phyloP scores from a whole-genome alignment of 2,329 filamentous ascomycete species.

The Alternaria solani region DNA sequence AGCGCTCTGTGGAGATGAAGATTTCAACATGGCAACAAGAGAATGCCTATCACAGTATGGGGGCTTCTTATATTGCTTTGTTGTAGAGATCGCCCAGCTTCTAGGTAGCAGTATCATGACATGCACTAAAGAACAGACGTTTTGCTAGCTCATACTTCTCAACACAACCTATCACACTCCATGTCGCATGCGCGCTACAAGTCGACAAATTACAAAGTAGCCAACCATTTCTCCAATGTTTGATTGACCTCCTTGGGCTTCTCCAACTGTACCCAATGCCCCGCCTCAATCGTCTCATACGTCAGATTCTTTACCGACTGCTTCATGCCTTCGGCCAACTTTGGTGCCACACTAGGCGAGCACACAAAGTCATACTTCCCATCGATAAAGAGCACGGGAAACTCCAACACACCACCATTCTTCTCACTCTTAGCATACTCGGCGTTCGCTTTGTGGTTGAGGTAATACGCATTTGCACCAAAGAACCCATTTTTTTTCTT shows the following conservation, averaged over 20 bases:
- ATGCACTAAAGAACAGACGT: too few relatives aligned
- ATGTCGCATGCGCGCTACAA: too few relatives aligned
- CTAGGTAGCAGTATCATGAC: too few relatives aligned
- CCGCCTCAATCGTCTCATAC: conserved; percentile 54
- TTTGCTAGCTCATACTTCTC: too few relatives aligned
- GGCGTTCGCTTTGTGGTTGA: conserved; percentile 55
- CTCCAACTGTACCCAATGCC: conserved; percentile 41
- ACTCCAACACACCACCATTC: conserved; percentile 44
- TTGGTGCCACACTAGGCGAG: conserved; percentile 43
- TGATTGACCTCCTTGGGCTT: conserved; percentile 36
- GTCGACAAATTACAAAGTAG: background rate
- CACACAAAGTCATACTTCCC: conserved; percentile 50
- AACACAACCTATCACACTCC: too few relatives aligned
- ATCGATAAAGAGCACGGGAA: conserved; percentile 52
- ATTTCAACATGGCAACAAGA: too few relatives aligned
- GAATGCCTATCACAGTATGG: too few relatives aligned
- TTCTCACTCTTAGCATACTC: conserved; percentile 52
- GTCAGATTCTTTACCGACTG: conserved; percentile 51
- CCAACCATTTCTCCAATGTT: conserved; percentile 36
- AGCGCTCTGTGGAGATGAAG: too few relatives aligned
- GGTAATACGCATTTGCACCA: conserved; percentile 53
- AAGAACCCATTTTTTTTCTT: conserved; percentile 54
- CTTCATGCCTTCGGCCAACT: conserved; percentile 48
- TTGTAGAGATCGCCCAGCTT: too few relatives aligned
- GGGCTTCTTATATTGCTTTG: too few relatives aligned